Conservation (phyloP, 768 basidiomycete genomes). For the Kwoniella europaea region DNA sequence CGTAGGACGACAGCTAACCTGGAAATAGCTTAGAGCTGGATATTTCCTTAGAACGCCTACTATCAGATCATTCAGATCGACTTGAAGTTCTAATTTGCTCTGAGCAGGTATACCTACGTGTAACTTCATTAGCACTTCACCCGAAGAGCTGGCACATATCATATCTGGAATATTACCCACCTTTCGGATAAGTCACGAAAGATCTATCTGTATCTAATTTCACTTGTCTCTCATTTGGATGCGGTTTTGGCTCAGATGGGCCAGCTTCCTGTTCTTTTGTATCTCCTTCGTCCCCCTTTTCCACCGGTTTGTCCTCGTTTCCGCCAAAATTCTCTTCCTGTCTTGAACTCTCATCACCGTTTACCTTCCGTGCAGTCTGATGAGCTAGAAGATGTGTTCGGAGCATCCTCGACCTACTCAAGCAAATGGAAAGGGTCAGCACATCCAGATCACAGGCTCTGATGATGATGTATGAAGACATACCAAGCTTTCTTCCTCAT, state of each 20-base stretch:
- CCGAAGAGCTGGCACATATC: not conserved
- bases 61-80: conserved; percentile 72
- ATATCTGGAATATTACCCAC: conserved; percentile 60
- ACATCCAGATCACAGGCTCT: no score
- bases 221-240: conserved; percentile 80
- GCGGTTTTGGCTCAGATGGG: not conserved
- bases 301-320: not conserved
- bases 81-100: conserved; percentile 65
- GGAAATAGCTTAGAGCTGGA: conserved; percentile 79
- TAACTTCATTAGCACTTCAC: not conserved
- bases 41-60: conserved; percentile 75
- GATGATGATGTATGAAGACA: conserved; percentile 11
- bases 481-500: conserved; percentile 56
- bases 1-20: conserved; percentile 61
- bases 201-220: conserved; percentile 86
- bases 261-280: not conserved
- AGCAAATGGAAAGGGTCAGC: no score
- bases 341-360: not conserved
- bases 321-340: not conserved
- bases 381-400: conserved; percentile 1
- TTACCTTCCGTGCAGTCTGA: not conserved
- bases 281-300: not conserved
- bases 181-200: conserved; percentile 90
- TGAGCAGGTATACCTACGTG: conserved; percentile 45
- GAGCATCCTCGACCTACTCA: conserved; percentile 7